phyloP scores from a whole-genome alignment of 768 basidiomycete genomes.

The Kwoniella europaea region DNA sequence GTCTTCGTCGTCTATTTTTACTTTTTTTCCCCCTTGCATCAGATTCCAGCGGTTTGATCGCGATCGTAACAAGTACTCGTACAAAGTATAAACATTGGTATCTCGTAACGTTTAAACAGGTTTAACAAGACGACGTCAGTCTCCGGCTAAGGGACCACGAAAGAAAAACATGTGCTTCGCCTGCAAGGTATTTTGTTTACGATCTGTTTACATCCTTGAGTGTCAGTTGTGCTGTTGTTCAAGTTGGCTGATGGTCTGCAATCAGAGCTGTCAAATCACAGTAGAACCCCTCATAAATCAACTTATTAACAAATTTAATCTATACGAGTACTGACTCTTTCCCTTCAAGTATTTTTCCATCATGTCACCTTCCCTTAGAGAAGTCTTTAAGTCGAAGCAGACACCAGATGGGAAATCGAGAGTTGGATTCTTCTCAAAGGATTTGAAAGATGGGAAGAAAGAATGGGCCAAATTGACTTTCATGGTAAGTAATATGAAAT shows the following conservation, averaged over 20 bases:
- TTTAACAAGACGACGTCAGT: neutral
- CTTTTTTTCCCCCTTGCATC: neutral
- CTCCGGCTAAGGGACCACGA: neutral
- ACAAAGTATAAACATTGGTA: no score
- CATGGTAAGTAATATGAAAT: conserved; percentile 14
- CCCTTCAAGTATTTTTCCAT: neutral
- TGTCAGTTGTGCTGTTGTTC: no score
- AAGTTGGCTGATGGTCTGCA: no score
- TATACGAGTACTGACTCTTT: neutral
- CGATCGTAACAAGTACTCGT: no score
- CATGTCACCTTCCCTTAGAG: conserved; percentile 17
- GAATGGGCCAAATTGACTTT: conserved; percentile 41
- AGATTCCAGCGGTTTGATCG: neutral
- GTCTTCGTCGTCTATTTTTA: neutral
- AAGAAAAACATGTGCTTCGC: no score
- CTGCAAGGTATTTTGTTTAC: no score
- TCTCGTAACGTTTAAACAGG: no score
- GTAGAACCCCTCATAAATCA: no score
- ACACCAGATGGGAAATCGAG: conserved; percentile 37
- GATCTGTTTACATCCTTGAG: no score
- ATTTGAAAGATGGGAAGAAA: conserved; percentile 39
- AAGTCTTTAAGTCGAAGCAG: conserved; percentile 24
- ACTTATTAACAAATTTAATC: no score
- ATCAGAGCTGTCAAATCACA: no score
- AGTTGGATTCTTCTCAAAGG: conserved; percentile 32